These are phyloP conservation scores for Leucocoprinus birnbaumii DNA, from an alignment of 768 basidiomycete genomes.

Conservation along the genomic window DNA sequence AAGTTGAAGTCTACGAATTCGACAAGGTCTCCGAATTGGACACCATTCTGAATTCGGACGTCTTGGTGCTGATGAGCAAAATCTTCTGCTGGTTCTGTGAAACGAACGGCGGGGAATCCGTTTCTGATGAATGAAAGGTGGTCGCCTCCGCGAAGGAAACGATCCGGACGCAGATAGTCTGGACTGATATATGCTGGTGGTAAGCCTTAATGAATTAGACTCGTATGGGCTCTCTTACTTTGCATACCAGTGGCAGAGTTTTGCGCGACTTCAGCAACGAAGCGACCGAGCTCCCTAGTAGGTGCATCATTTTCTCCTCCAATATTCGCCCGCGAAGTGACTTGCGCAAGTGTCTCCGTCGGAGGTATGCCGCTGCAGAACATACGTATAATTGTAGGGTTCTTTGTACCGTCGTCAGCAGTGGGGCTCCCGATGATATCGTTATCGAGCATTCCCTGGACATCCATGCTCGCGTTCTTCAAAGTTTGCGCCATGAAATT, in stretches of 20 bases:
- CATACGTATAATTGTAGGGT: conserved; percentile 48
- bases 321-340: conserved; percentile 31
- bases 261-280: conserved; percentile 47
- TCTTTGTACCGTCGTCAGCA: conserved; percentile 41
- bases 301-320: conserved; percentile 57
- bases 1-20: conserved; percentile 57
- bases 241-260: conserved; percentile 46
- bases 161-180: conserved; percentile 48
- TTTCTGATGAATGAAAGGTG: conserved; percentile 46
- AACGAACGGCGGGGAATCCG: conserved; percentile 52
- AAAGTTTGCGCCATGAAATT: conserved; percentile 43
- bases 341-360: conserved; percentile 34
- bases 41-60: conserved; percentile 43
- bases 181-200: too few species aligned
- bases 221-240: conserved; percentile 36
- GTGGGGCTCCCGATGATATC: conserved; percentile 54
- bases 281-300: conserved; percentile 47
- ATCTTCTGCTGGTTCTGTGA: conserved; percentile 56
- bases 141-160: conserved; percentile 56
- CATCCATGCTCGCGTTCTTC: conserved; percentile 39
- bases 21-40: conserved; percentile 52
- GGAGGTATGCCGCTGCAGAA: conserved; percentile 48
- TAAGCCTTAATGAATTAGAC: too few species aligned
- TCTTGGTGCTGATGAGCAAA: conserved; percentile 60
- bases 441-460: conserved; percentile 57